Base-by-base conservation (phyloP, 2,329 filamentous ascomycete species). In the Chaetomium sp. region DNA sequence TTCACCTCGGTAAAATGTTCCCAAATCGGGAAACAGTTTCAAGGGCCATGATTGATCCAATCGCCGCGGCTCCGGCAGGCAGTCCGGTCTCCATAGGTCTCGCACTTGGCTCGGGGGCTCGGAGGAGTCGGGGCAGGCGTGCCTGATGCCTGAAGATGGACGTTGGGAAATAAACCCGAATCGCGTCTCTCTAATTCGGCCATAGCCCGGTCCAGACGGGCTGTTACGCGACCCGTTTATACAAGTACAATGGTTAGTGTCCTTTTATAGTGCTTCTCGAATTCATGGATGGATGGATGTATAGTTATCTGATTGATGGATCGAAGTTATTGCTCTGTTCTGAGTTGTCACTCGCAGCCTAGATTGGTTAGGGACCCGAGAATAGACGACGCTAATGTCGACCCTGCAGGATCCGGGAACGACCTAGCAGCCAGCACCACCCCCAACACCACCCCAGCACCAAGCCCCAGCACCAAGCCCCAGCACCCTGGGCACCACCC, bases 361-460 rank as follows among this genome's bases (percentile, higher is more conserved):
- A 47, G 21, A 47, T 7, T 21, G 21, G 45, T 47, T 23, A 47
- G n/a, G n/a, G n/a, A 23, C 19, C 50, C 53, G 33, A 38, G 29
- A 38, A 23, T 56, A 56, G 31, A 38, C 31, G 51, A 56, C 53
- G 53, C 53, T 56, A 56, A 56, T 38, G 29, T 56, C 53, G 47
- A 53, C 47, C 57, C 45, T 60, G 57, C 57, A 60, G 62, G 50
- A 35, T 64, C 35, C 35, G 50, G 50, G 54, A 57, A 60, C 38
- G 31, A 62, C n/a, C n/a, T n/a, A n/a, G 57, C 62, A 25, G 31
- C 57, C 49, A 27, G 23, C 23, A 16, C 21, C n/a, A 8, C 21
- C 25, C 8, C 23, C n/a, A 23, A 16, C 45, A 19, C 47, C 21
- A 21, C 47, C 4, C 21, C 47, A 21, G 23, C n/a, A 50, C 47